phyloP scores from a whole-genome alignment of 768 basidiomycete species.

The Flagelloscypha sp. region DNA sequence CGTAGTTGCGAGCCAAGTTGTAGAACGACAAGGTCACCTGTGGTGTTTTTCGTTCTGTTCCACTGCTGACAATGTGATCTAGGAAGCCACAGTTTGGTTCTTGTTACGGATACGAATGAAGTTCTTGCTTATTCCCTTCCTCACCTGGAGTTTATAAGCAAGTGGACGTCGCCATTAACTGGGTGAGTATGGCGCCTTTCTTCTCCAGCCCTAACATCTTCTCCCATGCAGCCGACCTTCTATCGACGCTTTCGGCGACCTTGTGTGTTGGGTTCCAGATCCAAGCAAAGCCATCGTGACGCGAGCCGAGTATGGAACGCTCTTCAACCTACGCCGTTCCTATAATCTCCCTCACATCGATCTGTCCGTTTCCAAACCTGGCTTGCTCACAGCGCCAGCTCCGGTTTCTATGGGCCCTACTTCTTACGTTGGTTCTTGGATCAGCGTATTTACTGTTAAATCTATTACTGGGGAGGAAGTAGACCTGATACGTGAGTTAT shows the following conservation, averaged over 20 bases:
- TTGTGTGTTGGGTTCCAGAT: constrained; percentile 35
- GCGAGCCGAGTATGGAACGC: constrained; percentile 42
- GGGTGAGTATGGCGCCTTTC: constrained; percentile 4
- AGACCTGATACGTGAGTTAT: constrained; percentile 46
- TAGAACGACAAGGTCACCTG: constrained; percentile 53
- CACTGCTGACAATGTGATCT: not conserved
- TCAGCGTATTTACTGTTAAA: constrained; percentile 36
- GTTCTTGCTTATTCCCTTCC: constrained; percentile 57
- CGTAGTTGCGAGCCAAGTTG: constrained; percentile 42
- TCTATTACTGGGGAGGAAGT: constrained; percentile 51
- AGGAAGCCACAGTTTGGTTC: constrained; percentile 49
- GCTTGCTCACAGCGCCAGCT: constrained; percentile 49
- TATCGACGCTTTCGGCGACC: constrained; percentile 48
- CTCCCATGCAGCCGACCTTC: constrained; percentile 24
- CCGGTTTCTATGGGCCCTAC: constrained; percentile 53
- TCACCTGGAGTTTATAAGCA: constrained; percentile 47
- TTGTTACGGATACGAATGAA: constrained; percentile 43
- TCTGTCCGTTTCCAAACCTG: constrained; percentile 31
- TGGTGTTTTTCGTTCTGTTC: not conserved
- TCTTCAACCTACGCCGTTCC: constrained; percentile 49
- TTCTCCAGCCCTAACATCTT: not conserved
- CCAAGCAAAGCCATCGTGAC: constrained; percentile 24
- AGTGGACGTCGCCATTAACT: constrained; percentile 27
- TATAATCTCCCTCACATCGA: constrained; percentile 47
- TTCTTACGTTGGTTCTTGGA: constrained; percentile 49